phyloP scores from a whole-genome alignment of 805 yeast species.

The Vanderwaltozyma verrucispora region DNA sequence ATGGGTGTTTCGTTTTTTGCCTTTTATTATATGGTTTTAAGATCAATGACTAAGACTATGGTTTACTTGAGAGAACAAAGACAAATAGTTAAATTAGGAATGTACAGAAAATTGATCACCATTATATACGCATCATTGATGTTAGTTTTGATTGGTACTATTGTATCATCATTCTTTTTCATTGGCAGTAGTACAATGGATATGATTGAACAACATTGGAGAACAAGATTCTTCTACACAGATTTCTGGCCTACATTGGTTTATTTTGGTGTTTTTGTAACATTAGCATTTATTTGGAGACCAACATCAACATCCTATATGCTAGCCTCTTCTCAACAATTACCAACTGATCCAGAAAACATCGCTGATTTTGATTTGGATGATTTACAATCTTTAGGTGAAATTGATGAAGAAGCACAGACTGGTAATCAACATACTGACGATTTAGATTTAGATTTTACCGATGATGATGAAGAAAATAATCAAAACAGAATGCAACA shows the following conservation, averaged over 20 bases:
- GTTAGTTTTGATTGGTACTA: slow-evolving; percentile 58
- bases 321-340: slow-evolving; percentile 88
- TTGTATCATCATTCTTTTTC: slow-evolving; percentile 57
- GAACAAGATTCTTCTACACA: slow-evolving; percentile 72
- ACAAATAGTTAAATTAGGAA: slow-evolving; percentile 80
- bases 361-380: slow-evolving; percentile 60
- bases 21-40: slow-evolving; percentile 66
- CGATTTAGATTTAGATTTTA: slow-evolving; percentile 22
- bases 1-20: slow-evolving; percentile 55
- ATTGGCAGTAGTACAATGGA: slow-evolving; percentile 67
- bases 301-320: slow-evolving; percentile 93
- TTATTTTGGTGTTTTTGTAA: slow-evolving; percentile 72
- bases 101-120: slow-evolving; percentile 72
- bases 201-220: slow-evolving; percentile 83
- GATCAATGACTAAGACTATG: slow-evolving; percentile 66
- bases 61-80: slow-evolving; percentile 68
- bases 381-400: slow-evolving; percentile 38
- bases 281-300: slow-evolving; percentile 89
- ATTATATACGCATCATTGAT: slow-evolving; percentile 65
- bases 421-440: slow-evolving; percentile 20
- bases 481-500: background rate
- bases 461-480: slow-evolving; percentile 21
- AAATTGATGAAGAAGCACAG: slow-evolving; percentile 31
- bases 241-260: slow-evolving; percentile 95
- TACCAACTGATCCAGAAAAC: slow-evolving; percentile 69